Conservation (phyloP, 495 filamentous ascomycete species). For the Thermothielavioides terrestris region DNA sequence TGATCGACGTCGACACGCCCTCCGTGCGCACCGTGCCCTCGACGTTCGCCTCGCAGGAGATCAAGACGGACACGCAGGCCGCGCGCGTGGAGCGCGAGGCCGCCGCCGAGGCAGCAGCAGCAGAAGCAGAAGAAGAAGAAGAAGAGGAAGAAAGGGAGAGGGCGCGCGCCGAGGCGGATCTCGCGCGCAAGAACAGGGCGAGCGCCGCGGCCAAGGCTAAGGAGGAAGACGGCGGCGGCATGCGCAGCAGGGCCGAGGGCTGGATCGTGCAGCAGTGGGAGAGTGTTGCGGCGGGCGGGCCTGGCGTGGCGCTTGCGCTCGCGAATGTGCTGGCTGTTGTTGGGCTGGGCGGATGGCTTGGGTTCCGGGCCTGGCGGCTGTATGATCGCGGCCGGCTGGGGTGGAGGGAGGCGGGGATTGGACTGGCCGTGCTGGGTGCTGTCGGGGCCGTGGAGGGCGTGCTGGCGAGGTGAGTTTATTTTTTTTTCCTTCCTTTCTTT, state of each 20-base stretch:
- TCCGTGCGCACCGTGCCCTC: slow-evolving; percentile 62
- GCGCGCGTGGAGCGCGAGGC: slow-evolving; percentile 50
- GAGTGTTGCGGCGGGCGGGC: slow-evolving; percentile 16
- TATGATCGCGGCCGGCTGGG: slow-evolving; percentile 59
- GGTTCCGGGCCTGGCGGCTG: slow-evolving; percentile 38
- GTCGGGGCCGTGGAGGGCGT: slow-evolving; percentile 36
- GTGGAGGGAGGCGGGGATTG: slow-evolving; percentile 60
- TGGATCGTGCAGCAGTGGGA: slow-evolving; percentile 31
- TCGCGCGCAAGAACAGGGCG: slow-evolving; percentile 43
- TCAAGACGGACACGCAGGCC: slow-evolving; percentile 68
- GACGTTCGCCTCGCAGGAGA: slow-evolving; percentile 51
- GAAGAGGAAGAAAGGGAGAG: slow-evolving; percentile 36
- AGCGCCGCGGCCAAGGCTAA: background rate
- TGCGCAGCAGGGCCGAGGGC: slow-evolving; percentile 31
- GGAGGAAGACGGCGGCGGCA: no score
- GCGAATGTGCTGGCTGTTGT: slow-evolving; percentile 36
- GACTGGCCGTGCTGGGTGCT: slow-evolving; percentile 41
- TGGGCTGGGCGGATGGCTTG: slow-evolving; percentile 38
- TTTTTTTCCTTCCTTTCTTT: background rate
- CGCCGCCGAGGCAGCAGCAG: no score
- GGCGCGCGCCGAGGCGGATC: slow-evolving; percentile 39
- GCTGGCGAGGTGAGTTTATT: slow-evolving; percentile 29
- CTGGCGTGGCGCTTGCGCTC: slow-evolving; percentile 27
- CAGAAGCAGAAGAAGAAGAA: slow-evolving; percentile 21
- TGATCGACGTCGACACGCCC: slow-evolving; percentile 70